Evolutionary conservation across 1,284 basidiomycete species (phyloP).

Genomic region (Gomphus sp.): DNA sequence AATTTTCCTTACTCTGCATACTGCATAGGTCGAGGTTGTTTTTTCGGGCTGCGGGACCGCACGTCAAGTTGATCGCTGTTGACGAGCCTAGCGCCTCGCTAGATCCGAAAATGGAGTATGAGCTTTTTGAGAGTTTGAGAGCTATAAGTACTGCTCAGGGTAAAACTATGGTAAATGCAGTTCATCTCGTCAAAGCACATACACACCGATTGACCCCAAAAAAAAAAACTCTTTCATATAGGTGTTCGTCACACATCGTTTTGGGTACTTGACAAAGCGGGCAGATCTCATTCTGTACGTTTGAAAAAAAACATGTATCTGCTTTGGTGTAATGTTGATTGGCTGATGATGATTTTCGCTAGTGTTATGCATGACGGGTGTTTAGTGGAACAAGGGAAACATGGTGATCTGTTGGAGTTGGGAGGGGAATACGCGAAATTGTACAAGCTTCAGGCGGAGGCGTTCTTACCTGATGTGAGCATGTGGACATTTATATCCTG

Average conservation of each 20-base stretch:
- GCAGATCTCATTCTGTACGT: slow-evolving; percentile 53
- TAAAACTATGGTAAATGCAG: slow-evolving; percentile 24
- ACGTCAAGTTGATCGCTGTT: slow-evolving; percentile 27
- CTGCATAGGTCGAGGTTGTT: slow-evolving; percentile 23
- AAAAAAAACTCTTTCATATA: background rate
- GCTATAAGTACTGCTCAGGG: slow-evolving; percentile 8
- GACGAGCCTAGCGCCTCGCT: slow-evolving; percentile 44
- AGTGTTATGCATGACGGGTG: background rate
- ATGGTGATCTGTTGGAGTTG: slow-evolving; percentile 22
- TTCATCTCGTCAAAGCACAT: background rate
- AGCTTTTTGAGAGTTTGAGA: slow-evolving; percentile 43
- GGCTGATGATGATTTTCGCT: background rate
- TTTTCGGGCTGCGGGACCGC: slow-evolving; percentile 19
- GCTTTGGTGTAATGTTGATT: background rate
- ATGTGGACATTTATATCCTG: background rate
- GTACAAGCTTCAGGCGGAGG: slow-evolving; percentile 16
- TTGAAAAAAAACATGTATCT: background rate
- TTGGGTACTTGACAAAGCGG: slow-evolving; percentile 54
- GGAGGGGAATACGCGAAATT: slow-evolving; percentile 24
- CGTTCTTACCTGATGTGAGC: background rate
- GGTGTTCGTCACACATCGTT: slow-evolving; percentile 62
- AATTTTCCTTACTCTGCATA: slow-evolving; percentile 19
- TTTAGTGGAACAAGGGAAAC: slow-evolving; percentile 23
- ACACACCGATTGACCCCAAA: too few relatives aligned
- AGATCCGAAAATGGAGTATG: slow-evolving; percentile 39